Conservation (phyloP, 768 basidiomycete species). For the Trametes cubensis region DNA sequence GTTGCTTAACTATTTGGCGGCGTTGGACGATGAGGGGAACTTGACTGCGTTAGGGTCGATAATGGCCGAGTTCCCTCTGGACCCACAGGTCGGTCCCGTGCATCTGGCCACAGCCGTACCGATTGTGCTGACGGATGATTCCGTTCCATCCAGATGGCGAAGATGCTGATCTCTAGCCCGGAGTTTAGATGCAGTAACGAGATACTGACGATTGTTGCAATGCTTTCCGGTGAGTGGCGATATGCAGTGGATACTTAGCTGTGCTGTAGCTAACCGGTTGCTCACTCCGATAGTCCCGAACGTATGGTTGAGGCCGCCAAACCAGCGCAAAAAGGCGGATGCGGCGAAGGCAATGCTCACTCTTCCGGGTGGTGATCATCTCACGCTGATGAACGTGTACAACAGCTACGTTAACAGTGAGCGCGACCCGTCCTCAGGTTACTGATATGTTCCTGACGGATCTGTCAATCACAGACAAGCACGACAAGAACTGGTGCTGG, state of each 20-base stretch:
- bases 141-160: constrained; percentile 62
- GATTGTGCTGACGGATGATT: not conserved
- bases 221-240: constrained; percentile 80
- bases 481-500: constrained; percentile 91
- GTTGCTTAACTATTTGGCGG: constrained; percentile 87
- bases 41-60: constrained; percentile 83
- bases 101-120: too few relatives aligned
- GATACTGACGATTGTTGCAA: constrained; percentile 91
- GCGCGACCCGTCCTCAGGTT: constrained; percentile 22
- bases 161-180: constrained; percentile 91
- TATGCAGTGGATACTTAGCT: too few relatives aligned
- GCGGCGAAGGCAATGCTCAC: constrained; percentile 85
- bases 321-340: constrained; percentile 88
- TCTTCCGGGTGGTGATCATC: constrained; percentile 95
- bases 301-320: constrained; percentile 91
- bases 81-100: constrained; percentile 73
- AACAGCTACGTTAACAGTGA: constrained; percentile 86
- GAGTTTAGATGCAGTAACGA: constrained; percentile 97
- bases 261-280: too few relatives aligned
- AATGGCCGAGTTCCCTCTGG: constrained; percentile 99
- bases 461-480: constrained; percentile 51
- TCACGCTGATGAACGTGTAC: constrained; percentile 93
- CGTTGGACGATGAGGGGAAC: constrained; percentile 92
- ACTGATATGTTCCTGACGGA: not conserved
- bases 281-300: constrained; percentile 72